These are phyloP conservation scores for Alectoria sarmentosa DNA, from an alignment of 495 filamentous ascomycete species.

Conservation along the genomic window DNA sequence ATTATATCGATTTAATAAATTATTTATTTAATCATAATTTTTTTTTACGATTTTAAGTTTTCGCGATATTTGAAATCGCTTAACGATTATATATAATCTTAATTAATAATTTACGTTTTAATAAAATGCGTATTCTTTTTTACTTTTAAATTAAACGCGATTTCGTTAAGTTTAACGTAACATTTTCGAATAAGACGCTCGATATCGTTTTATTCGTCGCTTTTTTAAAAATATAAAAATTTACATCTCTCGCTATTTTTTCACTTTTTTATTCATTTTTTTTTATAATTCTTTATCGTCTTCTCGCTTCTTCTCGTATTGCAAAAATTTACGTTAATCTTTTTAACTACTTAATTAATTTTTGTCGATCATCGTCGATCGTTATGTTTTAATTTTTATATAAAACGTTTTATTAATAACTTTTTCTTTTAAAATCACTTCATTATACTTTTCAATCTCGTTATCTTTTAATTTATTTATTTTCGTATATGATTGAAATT, in stretches of 20 bases:
- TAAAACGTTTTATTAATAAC: background rate
- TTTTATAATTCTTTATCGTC: background rate
- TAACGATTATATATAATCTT: too few relatives aligned
- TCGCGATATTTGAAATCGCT: too few relatives aligned
- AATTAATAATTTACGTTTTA: background rate
- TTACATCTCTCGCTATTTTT: background rate
- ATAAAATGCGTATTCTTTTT: background rate
- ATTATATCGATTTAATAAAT: too few relatives aligned
- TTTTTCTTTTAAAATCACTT: background rate
- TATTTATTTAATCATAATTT: too few relatives aligned
- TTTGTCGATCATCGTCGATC: background rate
- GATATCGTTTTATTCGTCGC: background rate
- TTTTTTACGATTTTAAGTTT: too few relatives aligned
- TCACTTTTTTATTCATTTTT: background rate
- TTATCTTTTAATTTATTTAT: background rate
- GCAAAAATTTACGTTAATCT: background rate
- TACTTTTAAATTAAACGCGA: background rate
- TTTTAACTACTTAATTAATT: background rate
- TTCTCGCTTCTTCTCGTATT: background rate
- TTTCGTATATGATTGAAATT: background rate
- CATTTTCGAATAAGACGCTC: background rate
- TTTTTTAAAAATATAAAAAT: background rate
- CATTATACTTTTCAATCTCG: background rate
- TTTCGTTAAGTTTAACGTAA: background rate
- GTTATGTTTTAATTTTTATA: background rate